These are phyloP conservation scores for Zopfia rhizophila DNA, from an alignment of 2,329 filamentous ascomycete genomes.

Conservation along the genomic window DNA sequence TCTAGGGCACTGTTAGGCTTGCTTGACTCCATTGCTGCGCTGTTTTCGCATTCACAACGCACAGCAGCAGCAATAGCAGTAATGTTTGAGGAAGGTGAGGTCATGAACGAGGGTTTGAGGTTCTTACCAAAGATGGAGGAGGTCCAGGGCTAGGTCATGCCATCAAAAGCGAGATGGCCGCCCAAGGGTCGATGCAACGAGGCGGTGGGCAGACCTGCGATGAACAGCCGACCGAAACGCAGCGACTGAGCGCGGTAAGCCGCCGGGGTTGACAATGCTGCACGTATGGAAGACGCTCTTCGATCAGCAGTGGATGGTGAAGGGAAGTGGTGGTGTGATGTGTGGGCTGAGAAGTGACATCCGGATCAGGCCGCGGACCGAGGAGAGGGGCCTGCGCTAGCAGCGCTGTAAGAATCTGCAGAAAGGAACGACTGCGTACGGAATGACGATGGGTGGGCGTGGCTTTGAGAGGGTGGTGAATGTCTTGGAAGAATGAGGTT, in stretches of 20 bases:
- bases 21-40: conserved; percentile 29
- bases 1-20: conserved; percentile 41
- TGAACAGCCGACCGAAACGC: conserved; percentile 13
- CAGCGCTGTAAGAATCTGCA: too few species aligned
- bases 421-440: not conserved
- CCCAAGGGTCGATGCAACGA: conserved; percentile 2
- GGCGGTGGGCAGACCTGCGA: conserved; percentile 4
- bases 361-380: not conserved
- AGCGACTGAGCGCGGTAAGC: not conserved
- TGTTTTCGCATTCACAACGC: conserved; percentile 3
- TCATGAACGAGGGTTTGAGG: conserved; percentile 7
- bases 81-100: not conserved
- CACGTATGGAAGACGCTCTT: conserved; percentile 1
- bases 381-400: not conserved
- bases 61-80: conserved; percentile 5
- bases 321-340: not conserved
- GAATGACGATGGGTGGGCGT: not conserved
- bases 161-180: conserved; percentile 11
- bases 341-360: not conserved
- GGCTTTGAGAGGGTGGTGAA: not conserved
- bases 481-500: not conserved
- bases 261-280: not conserved
- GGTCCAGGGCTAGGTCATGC: conserved; percentile 22
- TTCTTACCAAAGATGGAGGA: conserved; percentile 30
- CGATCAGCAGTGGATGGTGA: not conserved